Evolutionary conservation across 2,329 filamentous ascomycete species (phyloP), one percentile per base, ranked within the genome.

Genomic region (Cercospora sp.): DNA sequence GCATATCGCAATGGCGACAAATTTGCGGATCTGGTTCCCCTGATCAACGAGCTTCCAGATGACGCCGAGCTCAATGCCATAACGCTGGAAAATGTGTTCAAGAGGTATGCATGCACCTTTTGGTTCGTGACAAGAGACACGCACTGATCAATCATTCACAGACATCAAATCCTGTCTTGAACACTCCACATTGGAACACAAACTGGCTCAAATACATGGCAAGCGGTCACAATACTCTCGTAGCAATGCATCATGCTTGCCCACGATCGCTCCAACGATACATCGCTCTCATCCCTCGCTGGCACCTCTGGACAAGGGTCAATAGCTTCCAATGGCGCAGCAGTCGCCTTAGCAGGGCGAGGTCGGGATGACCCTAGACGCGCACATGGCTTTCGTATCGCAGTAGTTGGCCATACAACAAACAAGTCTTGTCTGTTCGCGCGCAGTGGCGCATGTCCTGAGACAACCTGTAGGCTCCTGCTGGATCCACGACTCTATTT

Each of bases 1-100:
- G 94, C 92, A 10, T 99, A 99, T 83, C 89, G 89, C 67, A 92
- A 90, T 75, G 94, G 93, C 63, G 94, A 98, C 72, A 89, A 97
- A 72, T 93, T 98, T 74, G 92, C 92, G 71, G 96, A 94, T 75
- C 83, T 98, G 63, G 92, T 95, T 0, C 94, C 94, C 64, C 86
- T 98, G 62, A 87, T 96, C 70, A 89, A 93, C 76, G 91, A 95
- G 85, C 91, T 97, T 59, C 93, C 94, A 2, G 82, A 85, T 33
- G 87, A 84, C 72, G 81, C 80, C 12, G 82, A 83, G 63, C 74
- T 84, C 18, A 83, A 79, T 72, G 81, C 86, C 8, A 79, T 85
- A 55, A 87, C 82, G 66, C 77, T 90, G 51, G 88, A 89, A 76
- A 82, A 83, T 64, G 77, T 86, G 39, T 79, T 90, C 74, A 85